phyloP scores from a whole-genome alignment of 2,329 filamentous ascomycete genomes.

The Exserohilum rostratum region DNA sequence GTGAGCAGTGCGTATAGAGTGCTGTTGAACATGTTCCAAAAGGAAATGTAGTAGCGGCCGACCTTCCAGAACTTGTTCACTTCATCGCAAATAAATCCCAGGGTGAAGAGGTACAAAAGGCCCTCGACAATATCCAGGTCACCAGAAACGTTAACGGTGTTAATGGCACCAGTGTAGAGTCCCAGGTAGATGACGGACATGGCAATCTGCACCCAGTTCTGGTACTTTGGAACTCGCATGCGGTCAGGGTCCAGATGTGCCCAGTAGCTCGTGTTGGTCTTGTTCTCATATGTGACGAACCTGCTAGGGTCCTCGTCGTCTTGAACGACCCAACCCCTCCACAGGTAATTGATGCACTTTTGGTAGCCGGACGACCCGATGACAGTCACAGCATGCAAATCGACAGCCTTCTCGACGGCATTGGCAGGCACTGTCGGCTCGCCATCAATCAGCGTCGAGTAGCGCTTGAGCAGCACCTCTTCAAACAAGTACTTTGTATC shows the following conservation, averaged over 20 bases:
- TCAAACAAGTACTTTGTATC: constrained; percentile 79
- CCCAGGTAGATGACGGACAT: constrained; percentile 82
- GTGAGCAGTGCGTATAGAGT: constrained; percentile 79
- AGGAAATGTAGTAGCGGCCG: constrained; percentile 86
- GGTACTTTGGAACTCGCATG: constrained; percentile 90
- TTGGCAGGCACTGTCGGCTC: constrained; percentile 78
- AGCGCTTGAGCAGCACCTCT: constrained; percentile 82
- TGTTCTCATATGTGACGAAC: constrained; percentile 86
- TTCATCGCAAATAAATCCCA: constrained; percentile 91
- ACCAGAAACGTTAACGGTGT: constrained; percentile 85
- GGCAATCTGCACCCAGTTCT: constrained; percentile 86
- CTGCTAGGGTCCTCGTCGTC: constrained; percentile 88
- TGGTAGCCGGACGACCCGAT: constrained; percentile 95
- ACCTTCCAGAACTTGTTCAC: constrained; percentile 90
- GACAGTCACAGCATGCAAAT: constrained; percentile 84
- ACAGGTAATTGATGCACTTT: constrained; percentile 90
- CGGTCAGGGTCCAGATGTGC: constrained; percentile 90
- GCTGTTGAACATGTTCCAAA: constrained; percentile 96
- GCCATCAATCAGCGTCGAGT: constrained; percentile 77
- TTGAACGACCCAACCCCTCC: constrained; percentile 96
- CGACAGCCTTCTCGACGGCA: constrained; percentile 90
- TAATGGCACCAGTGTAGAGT: constrained; percentile 89
- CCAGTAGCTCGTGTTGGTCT: constrained; percentile 78
- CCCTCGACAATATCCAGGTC: constrained; percentile 85
- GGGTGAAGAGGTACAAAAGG: constrained; percentile 86